Evolutionary conservation across 2,329 filamentous ascomycete species (phyloP), one percentile per base, ranked within the genome.

Genomic region (Xylariaceae sp.): DNA sequence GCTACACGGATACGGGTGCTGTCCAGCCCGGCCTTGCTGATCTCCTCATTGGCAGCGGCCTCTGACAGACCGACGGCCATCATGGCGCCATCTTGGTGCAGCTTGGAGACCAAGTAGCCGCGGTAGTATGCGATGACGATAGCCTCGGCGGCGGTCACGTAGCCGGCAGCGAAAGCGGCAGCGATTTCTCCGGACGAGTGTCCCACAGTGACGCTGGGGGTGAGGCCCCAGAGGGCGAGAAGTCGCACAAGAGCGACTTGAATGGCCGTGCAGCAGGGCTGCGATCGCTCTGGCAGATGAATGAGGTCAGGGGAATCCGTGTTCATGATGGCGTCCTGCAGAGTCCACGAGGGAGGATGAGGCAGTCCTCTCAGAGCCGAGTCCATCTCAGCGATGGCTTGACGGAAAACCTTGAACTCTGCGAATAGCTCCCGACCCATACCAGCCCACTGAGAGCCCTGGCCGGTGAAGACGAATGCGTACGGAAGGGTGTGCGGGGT

Each of bases 111-210:
- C 3, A 43, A 46, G 5, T 36, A 38, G 7, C 55, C 55, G 31
- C 55, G 53, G 31, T 37, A 57, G 16, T 46, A 56, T 6, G 55
- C 53, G 5, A 40, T 41, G 8, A 51, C 41, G n/a, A 58, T 56
- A 19, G 55, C 55, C 15, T 58, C 51, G 2, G 40, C 36, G 3
- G 50, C 53, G 14, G 41, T 48, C 18, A 57, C 50, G 12, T 48
- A 41, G 12, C 55, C 55, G 19, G 55, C 49, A 11, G 55, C 53
- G 41, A 71, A 64, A 34, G 65, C 62, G 41, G 71, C 59, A 35
- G 69, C 70, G 17, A 73, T 69, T 39, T 74, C 58, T 18, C 62
- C 52, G 7, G 62, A 56, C 9, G 59, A 51, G 14, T 71, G 70
- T 4, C 65, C 53, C 1, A 61, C 38, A 30, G 67, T 62, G 5